Evolutionary conservation across 257 asterid species (phyloP), one percentile per base, ranked within the genome.

Genomic region (Marsdenia floribunda): DNA sequence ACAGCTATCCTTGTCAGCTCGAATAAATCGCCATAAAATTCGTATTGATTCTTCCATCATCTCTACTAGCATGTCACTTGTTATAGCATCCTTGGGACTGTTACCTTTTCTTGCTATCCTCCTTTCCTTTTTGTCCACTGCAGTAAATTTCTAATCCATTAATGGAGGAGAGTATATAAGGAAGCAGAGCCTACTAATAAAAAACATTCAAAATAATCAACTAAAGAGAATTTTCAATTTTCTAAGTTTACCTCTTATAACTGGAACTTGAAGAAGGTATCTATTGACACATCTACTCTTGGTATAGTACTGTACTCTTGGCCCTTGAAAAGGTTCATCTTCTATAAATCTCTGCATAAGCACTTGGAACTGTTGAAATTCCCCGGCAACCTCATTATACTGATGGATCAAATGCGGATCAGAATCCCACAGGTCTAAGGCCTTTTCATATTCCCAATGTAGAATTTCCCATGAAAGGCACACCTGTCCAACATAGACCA

Each of bases 391-490:
- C 81, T 87, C 94, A 44, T 95, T 92, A 70, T 95, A 95, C 22
- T 77, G 81, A 21, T 84, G 91, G 29, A 72, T 55, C 14, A 92
- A 89, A 52, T 83, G 87, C 0, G 87, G 91, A 49, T 90, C 99
- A 0, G 91, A 84, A 6, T 89, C 94, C 96, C 95, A 89, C 61
- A 95, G 72, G 55, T 83, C 93, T 38, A 89, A 78, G 79, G 93
- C 91, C 78, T 89, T 95, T 18, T 81, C 93, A 55, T 92, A 87
- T 77, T 89, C 91, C 98, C 98, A 92, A 24, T 86, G 90, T 77
- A 95, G 82, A 85, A 92, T 83, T 76, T 95, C 99, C 99, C 99
- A 95, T 0, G 99, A 95, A 63, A 92, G 96, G 79, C 99, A 92
- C 89, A 86, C 84, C 60, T 92, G 98, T 21, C 96, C 99, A 2